Conservation (phyloP, 257 asterid species). For the Solanum pennellii region DNA sequence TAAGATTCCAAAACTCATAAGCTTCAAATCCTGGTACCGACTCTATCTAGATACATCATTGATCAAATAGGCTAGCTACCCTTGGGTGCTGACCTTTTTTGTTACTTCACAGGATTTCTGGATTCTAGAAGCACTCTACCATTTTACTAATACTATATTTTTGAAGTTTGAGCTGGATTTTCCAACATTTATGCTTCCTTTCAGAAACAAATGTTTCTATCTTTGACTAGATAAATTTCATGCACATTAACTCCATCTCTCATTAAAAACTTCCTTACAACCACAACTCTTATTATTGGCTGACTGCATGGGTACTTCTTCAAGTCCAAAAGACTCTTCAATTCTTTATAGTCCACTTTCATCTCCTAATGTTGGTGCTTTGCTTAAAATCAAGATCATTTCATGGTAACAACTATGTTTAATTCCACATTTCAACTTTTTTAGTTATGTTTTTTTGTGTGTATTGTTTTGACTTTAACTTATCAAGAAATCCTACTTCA, state of each 20-base stretch:
- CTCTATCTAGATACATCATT: not conserved
- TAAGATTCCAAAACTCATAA: not conserved
- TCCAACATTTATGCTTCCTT: conserved; percentile 27
- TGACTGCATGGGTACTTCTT: conserved; percentile 7
- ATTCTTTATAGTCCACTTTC: conserved; percentile 37
- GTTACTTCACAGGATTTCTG: conserved; percentile 6
- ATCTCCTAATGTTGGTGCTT: conserved; percentile 54
- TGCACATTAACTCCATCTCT: not conserved
- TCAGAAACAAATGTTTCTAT: not conserved
- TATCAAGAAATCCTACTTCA: not conserved
- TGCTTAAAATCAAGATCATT: conserved; percentile 61
- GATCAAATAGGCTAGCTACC: not conserved
- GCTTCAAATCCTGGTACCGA: fast-evolving
- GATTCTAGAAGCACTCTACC: conserved; percentile 11
- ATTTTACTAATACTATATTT: not conserved
- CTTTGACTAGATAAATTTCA: not conserved
- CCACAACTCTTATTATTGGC: not conserved
- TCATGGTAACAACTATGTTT: conserved; percentile 32
- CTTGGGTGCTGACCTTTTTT: not conserved
- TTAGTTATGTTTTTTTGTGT: not conserved
- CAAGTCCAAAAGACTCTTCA: conserved; percentile 13
- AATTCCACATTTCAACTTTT: not conserved
- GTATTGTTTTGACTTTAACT: not conserved
- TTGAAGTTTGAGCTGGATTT: conserved; percentile 25
- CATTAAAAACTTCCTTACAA: not conserved